Evolutionary conservation across 2,329 filamentous ascomycete species (phyloP), one percentile per base, ranked within the genome.

Genomic region (Ambrosiella cleistominuta): DNA sequence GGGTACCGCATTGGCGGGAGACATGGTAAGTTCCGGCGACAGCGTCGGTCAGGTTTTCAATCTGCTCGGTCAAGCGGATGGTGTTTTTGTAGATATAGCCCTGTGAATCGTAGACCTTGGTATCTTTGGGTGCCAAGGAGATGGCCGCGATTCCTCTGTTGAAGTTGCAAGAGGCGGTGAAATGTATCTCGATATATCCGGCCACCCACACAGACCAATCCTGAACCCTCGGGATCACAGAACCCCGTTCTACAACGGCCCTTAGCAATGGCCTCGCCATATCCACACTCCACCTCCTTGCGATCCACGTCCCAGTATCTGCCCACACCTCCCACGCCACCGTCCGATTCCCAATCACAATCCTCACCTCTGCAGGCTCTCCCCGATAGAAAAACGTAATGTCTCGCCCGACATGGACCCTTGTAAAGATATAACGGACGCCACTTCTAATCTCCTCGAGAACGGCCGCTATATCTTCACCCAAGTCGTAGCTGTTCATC

Each of bases 1-100:
- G 59, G 2, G 56, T 54, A 9, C 55, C 61, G 36, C 62, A 62
- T 8, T 57, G 17, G 8, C 54, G 53, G 5, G 59, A 57, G 15
- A 54, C 54, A n/a, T 51, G 36, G 38, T 57, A 60, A 27, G 7
- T 50, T 7, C 59, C 59, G 5, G 27, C 15, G 35, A 38, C 37
- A 7, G 2, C 12, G 2, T 8, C 7, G 6, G 27, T 38, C 6
- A 53, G 51, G 6, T n/a, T 4, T n/a, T 53, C 51, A 6, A 11
- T 53, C 7, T 53, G 13, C 4, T 13, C 19, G 8, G 11, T 13
- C n/a, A 47, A n/a, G 2, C 13, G n/a, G n/a, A 15, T 47, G 7
- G n/a, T 15, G n/a, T 15, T 17, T 47, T 47, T 47, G 44, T 27
- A 27, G 27, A 27, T 3, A 27, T 5, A 3, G 27, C 27, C 27